A percentile compares a stretch with the other conserved stretches of the same genome.
These are phyloP conservation scores for Gossypium raimondii DNA, from an alignment of 345 rosid species.

Conservation along the genomic window DNA sequence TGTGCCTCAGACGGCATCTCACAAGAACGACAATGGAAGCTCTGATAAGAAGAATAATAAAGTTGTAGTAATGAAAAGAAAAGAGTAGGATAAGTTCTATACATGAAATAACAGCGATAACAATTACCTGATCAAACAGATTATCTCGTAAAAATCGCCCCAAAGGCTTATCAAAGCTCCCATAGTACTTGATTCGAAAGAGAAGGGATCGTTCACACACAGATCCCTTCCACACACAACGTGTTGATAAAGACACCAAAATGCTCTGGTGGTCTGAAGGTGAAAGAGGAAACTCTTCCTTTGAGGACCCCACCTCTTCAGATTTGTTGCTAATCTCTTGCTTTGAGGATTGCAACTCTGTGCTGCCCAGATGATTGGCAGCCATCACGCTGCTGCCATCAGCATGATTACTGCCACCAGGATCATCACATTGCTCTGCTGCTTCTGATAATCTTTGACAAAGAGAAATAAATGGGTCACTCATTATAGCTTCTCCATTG, in stretches of 20 bases:
- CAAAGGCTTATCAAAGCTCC: conserved; percentile 87
- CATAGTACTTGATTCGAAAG: conserved; percentile 87
- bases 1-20: conserved; percentile 96
- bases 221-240: conserved; percentile 93
- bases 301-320: conserved; percentile 49
- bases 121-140: conserved; percentile 80
- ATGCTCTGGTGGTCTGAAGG: conserved; percentile 95
- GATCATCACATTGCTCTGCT: conserved; percentile 21
- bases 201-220: conserved; percentile 87
- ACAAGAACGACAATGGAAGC: conserved; percentile 60
- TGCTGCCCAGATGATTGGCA: conserved; percentile 16
- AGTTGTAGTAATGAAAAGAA: not conserved
- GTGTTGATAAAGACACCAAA: conserved; percentile 85
- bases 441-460: conserved; percentile 20
- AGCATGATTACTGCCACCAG: conserved; percentile 18
- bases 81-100: not conserved
- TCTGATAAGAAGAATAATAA: conserved; percentile 35
- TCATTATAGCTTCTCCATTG: conserved; percentile 10
- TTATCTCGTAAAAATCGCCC: conserved; percentile 86
- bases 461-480: conserved; percentile 20
- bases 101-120: conserved; percentile 3
- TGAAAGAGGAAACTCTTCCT: conserved; percentile 87
- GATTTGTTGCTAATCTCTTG: conserved; percentile 27
- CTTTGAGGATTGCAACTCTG: conserved; percentile 25
- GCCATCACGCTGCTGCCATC: conserved; percentile 23